These are phyloP conservation scores for Scheffersomyces lignosus DNA, from an alignment of 805 yeast genomes.

Conservation along the genomic window DNA sequence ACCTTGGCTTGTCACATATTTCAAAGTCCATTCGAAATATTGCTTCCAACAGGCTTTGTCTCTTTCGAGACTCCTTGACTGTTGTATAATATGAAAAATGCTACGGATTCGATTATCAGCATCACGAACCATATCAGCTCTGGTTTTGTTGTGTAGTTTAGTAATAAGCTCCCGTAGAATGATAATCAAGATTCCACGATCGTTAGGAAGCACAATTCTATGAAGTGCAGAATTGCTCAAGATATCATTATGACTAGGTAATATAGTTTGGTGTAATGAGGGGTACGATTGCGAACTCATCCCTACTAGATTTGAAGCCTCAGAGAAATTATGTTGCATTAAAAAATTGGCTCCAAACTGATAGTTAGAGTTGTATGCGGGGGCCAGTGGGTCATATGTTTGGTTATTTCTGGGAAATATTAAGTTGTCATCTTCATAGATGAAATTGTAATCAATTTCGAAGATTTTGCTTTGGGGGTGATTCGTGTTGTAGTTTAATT, in stretches of 20 bases:
- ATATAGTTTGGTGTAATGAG: too few relatives aligned
- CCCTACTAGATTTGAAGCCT: too few relatives aligned
- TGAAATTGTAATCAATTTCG: constrained; percentile 12
- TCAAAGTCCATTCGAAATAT: constrained; percentile 15
- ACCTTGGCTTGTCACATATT: too few relatives aligned
- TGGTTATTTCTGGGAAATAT: too few relatives aligned
- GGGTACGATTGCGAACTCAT: too few relatives aligned
- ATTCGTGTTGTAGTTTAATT: constrained; percentile 15
- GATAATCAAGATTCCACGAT: constrained; percentile 18
- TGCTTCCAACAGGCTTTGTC: constrained; percentile 20
- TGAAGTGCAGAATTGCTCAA: constrained; percentile 3
- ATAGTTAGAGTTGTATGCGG: too few relatives aligned
- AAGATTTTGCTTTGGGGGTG: constrained; percentile 9
- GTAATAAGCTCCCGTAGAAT: constrained; percentile 22
- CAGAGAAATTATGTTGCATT: too few relatives aligned
- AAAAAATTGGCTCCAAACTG: too few relatives aligned
- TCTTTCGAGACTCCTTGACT: constrained; percentile 17
- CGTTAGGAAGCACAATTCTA: constrained; percentile 18
- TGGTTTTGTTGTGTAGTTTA: constrained; percentile 10
- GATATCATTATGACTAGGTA: too few relatives aligned
- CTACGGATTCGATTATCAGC: constrained; percentile 10
- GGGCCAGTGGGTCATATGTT: too few relatives aligned
- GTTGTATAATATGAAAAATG: constrained; percentile 18
- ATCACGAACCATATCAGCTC: constrained; percentile 4
- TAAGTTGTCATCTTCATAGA: constrained; percentile 7